Evolutionary conservation across 495 filamentous ascomycete genomes (phyloP).

Genomic region (Emericellopsis terricola): DNA sequence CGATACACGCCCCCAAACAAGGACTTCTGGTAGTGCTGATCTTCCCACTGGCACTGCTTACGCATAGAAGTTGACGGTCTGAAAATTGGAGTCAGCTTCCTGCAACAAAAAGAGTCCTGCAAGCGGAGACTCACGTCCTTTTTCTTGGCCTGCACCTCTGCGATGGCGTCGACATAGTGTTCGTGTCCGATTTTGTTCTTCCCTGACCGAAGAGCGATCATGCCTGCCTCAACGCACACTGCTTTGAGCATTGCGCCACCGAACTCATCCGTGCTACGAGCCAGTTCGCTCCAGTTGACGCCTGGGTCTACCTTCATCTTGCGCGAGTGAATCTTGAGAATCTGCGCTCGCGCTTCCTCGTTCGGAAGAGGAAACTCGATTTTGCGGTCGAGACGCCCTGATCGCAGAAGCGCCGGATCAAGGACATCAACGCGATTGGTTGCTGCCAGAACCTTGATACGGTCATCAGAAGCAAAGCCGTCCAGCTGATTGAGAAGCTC

Average conservation of each 20-base stretch:
- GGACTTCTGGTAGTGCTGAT: too few relatives aligned
- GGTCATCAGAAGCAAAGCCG: conserved; percentile 95
- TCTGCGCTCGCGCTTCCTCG: conserved; percentile 93
- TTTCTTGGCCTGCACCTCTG: conserved; percentile 97
- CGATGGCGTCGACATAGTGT: conserved; percentile 97
- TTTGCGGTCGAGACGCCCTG: conserved; percentile 90
- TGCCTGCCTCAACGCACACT: conserved; percentile 96
- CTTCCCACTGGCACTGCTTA: too few relatives aligned
- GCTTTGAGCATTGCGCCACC: conserved; percentile 95
- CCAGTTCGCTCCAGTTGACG: conserved; percentile 94
- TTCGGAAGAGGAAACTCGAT: conserved; percentile 99
- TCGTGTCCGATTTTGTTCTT: conserved; percentile 91
- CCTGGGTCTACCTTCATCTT: conserved; percentile 94
- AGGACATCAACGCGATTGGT: conserved; percentile 97
- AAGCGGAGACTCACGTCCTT: conserved; percentile 45
- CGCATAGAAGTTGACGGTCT: conserved; percentile 44
- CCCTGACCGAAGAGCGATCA: conserved; percentile 91
- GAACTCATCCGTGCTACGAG: conserved; percentile 96
- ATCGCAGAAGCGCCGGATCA: conserved; percentile 84
- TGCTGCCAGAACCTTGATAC: conserved; percentile 95
- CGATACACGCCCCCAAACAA: too few relatives aligned
- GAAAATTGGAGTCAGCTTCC: conserved; percentile 11
- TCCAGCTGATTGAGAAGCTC: conserved; percentile 98
- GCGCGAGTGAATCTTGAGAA: conserved; percentile 88
- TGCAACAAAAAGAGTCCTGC: too few relatives aligned